Conservation (phyloP, 768 basidiomycete species). For the Rhodosporidiobolus sp. region DNA sequence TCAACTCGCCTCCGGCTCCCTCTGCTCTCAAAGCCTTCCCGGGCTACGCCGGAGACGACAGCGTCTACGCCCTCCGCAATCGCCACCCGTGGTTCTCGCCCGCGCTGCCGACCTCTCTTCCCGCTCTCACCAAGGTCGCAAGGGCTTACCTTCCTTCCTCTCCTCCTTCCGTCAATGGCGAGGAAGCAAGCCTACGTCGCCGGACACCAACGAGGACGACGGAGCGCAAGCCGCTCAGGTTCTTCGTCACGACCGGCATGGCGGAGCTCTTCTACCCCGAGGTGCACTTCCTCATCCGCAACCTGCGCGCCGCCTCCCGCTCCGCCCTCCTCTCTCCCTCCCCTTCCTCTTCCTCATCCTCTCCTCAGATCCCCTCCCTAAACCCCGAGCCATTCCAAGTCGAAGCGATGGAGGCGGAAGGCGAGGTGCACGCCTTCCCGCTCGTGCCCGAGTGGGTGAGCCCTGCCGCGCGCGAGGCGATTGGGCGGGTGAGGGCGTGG, state of each 20-base stretch:
- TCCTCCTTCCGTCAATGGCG: not conserved
- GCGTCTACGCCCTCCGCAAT: not conserved
- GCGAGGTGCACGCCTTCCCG: conserved; percentile 34
- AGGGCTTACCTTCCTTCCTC: conserved; percentile 8
- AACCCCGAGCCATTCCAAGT: not conserved
- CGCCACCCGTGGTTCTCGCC: conserved; percentile 26
- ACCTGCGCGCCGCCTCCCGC: conserved; percentile 12
- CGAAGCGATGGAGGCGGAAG: conserved; percentile 1
- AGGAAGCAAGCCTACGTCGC: not conserved
- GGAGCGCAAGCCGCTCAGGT: not conserved
- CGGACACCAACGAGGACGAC: not conserved
- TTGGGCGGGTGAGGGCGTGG: conserved; percentile 14
- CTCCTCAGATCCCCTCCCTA: not conserved
- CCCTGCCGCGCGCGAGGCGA: conserved; percentile 2
- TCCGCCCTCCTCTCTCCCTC: not conserved
- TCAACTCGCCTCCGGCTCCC: not conserved
- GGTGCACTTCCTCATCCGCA: conserved; percentile 13
- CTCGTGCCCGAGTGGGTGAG: conserved; percentile 34
- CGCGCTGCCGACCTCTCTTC: conserved; percentile 10
- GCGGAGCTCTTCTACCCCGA: conserved; percentile 38
- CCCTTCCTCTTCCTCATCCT: no score
- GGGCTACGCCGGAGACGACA: not conserved
- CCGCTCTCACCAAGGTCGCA: not conserved
- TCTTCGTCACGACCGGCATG: conserved; percentile 35
- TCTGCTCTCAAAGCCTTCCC: not conserved